A percentile compares a stretch with the other conserved stretches of the same genome.
Evolutionary conservation across 2,329 filamentous ascomycete species (phyloP).

Genomic region (Elsinoe perseae): DNA sequence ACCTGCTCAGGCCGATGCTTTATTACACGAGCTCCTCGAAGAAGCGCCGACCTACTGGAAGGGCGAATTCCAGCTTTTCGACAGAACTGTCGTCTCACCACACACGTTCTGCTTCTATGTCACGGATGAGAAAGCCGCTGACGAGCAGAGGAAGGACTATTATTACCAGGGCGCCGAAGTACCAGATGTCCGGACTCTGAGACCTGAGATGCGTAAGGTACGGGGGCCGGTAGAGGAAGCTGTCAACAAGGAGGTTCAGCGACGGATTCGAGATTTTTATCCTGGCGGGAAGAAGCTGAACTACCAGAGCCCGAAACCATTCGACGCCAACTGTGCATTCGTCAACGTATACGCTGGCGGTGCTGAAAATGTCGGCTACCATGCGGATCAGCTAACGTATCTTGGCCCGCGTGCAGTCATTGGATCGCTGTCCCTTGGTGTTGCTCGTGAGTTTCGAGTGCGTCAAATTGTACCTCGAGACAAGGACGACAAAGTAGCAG

Average conservation of each 20-base stretch:
- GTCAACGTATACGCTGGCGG: slow-evolving; percentile 89
- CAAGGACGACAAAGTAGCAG: slow-evolving; percentile 39
- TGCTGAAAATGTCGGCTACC: slow-evolving; percentile 78
- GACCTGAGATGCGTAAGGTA: slow-evolving; percentile 63
- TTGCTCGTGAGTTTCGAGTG: slow-evolving; percentile 87
- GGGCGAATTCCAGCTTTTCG: slow-evolving; percentile 76
- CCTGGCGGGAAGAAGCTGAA: slow-evolving; percentile 64
- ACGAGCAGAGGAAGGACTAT: slow-evolving; percentile 68
- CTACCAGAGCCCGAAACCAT: slow-evolving; percentile 64
- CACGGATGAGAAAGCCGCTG: slow-evolving; percentile 60
- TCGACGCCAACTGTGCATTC: slow-evolving; percentile 83
- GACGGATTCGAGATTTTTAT: slow-evolving; percentile 61
- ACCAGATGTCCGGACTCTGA: slow-evolving; percentile 68
- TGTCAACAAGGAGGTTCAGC: slow-evolving; percentile 70
- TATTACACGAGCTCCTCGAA: slow-evolving; percentile 66
- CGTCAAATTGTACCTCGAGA: slow-evolving; percentile 60
- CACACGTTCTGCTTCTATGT: slow-evolving; percentile 83
- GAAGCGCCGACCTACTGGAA: slow-evolving; percentile 65
- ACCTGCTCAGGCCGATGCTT: slow-evolving; percentile 57
- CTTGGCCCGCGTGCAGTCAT: slow-evolving; percentile 83
- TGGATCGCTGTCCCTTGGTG: slow-evolving; percentile 81
- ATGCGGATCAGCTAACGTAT: slow-evolving; percentile 88
- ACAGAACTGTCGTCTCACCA: slow-evolving; percentile 74
- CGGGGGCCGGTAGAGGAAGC: slow-evolving; percentile 61
- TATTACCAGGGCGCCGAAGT: slow-evolving; percentile 73